Conservation (phyloP, 345 rosid genomes). For the Gossypium stocksii region DNA sequence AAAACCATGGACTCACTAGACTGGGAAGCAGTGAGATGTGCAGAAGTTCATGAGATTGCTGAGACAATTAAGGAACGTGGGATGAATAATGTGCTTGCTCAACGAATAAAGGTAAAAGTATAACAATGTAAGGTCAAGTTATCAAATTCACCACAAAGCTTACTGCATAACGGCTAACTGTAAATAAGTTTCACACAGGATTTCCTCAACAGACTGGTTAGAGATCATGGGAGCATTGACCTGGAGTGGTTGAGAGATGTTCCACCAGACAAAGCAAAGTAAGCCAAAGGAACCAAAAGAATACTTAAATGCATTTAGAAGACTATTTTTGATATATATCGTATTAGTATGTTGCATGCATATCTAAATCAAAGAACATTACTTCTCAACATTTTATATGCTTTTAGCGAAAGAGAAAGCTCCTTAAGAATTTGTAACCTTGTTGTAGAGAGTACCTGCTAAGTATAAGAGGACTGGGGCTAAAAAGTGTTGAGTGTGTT, state of each 20-base stretch:
- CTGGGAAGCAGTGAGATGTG: constrained; percentile 76
- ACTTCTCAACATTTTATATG: constrained; percentile 20
- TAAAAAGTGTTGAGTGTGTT: constrained; percentile 98
- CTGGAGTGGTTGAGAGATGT: constrained; percentile 96
- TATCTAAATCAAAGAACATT: constrained; percentile 15
- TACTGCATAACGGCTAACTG: constrained; percentile 8
- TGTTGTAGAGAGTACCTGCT: constrained; percentile 73
- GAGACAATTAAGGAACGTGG: constrained; percentile 80
- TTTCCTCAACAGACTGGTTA: constrained; percentile 66
- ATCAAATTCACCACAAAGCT: background rate
- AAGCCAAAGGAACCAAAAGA: constrained; percentile 23
- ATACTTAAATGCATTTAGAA: constrained; percentile 19
- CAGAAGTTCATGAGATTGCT: constrained; percentile 57
- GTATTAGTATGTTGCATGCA: background rate
- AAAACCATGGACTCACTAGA: constrained; percentile 77
- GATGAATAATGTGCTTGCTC: constrained; percentile 84
- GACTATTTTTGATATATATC: constrained; percentile 12
- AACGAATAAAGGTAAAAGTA: constrained; percentile 68
- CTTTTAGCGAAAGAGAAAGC: background rate
- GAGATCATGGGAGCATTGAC: constrained; percentile 72
- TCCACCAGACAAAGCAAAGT: constrained; percentile 95
- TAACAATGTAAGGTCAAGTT: background rate
- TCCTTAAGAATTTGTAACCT: constrained; percentile 21
- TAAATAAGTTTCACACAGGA: constrained; percentile 48
- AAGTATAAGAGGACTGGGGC: constrained; percentile 78